Evolutionary conservation across 352 stramenopile genomes (phyloP).

Genomic region (Pythium rhizo-oryzae): DNA sequence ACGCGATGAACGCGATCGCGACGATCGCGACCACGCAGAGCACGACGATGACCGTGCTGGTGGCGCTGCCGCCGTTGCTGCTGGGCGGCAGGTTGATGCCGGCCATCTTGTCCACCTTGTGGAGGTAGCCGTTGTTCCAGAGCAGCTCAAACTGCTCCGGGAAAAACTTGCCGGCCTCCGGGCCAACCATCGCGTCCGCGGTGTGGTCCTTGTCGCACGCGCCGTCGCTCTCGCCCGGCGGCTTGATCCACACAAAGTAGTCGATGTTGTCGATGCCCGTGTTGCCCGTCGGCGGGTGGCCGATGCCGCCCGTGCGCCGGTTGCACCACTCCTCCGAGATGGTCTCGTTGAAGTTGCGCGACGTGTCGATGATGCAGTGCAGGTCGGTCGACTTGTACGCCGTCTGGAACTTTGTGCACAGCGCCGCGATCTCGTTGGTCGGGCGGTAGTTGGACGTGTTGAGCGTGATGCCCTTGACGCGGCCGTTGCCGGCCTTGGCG

Average conservation of each 20-base stretch:
- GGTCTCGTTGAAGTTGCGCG: constrained; percentile 61
- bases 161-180: constrained; percentile 63
- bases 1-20: constrained; percentile 9
- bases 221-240: constrained; percentile 64
- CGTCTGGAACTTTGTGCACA: constrained; percentile 61
- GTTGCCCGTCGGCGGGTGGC: constrained; percentile 48
- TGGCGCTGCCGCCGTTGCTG: not conserved
- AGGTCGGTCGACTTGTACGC: constrained; percentile 46
- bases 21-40: constrained; percentile 16
- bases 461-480: constrained; percentile 61
- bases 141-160: constrained; percentile 54
- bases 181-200: constrained; percentile 52
- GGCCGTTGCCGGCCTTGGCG: constrained; percentile 28
- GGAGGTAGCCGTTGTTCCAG: constrained; percentile 74
- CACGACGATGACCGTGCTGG: constrained; percentile 15
- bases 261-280: constrained; percentile 61
- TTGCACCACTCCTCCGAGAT: constrained; percentile 79
- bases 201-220: constrained; percentile 42
- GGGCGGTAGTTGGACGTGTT: constrained; percentile 80
- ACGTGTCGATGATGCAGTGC: constrained; percentile 68
- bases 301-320: constrained; percentile 59
- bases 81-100: constrained; percentile 54
- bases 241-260: constrained; percentile 79
- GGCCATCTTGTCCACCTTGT: constrained; percentile 46
- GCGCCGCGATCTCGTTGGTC: constrained; percentile 45